Evolutionary conservation across 2,329 filamentous ascomycete genomes (phyloP), one percentile per base, ranked within the genome.

Genomic region (Elsinoe fawcettii): DNA sequence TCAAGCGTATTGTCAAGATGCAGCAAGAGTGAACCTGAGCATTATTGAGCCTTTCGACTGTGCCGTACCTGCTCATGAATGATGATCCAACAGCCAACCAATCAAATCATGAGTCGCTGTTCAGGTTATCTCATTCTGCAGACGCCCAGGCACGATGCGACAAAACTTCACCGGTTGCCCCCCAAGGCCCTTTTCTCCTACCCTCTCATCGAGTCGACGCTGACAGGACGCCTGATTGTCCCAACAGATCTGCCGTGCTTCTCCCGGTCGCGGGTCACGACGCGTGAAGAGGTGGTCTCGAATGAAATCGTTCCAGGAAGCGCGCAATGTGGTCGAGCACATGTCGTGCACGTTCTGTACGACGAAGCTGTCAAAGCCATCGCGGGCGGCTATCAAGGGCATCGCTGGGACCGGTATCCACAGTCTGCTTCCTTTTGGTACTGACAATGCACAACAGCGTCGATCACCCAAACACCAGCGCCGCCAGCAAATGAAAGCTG

Each of bases 401-500:
- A 5, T 16, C 18, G 18, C n/a, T 43, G 16, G n/a, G n/a, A 7
- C 11, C 18, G 22, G 9, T 8, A 8, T 46, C 20, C 20, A 25
- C 20, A 25, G 3, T 37, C 14, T 37, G 5, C 14, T 6, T 37
- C 11, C 14, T 37, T 37, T 37, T 37, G 34, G 34, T 37, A 37
- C 34, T 25, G n/a, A 46, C 18, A 12, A 46, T 46, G 41, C 41
- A 46, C 18, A 25, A 30, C 27, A 30, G 41, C 41, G 41, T 46
- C 41, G 41, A 46, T 46, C 41, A n/a, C n/a, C 22, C 41, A 46
- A 46, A 46, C 41, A 46, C 12, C 16, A 16, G 39, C 11, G 34
- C 22, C 41, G 41, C 18, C 20, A n/a, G 22, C 41, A 27, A 46
- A 46, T 46, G 41, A 46, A 46, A 46, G 41, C 41, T 51, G 46